These are phyloP conservation scores for Pythium rhizo-oryzae DNA, from an alignment of 352 stramenopile species.

Conservation along the genomic window DNA sequence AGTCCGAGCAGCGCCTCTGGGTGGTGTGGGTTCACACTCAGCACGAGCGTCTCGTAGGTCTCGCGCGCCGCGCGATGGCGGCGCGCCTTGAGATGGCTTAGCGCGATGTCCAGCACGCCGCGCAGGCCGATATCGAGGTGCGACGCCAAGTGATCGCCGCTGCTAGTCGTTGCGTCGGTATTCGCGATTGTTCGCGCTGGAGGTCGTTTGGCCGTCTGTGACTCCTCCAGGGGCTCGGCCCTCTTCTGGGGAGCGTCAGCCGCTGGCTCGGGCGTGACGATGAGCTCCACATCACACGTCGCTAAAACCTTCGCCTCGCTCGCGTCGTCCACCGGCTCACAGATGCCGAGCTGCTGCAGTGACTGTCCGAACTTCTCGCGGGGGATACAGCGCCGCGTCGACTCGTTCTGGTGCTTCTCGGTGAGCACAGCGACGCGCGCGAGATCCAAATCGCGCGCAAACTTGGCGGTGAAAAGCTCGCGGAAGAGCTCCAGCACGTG, in stretches of 20 bases:
- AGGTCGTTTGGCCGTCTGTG: no score
- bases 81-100: constrained; percentile 43
- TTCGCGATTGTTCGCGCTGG: not conserved
- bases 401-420: constrained; percentile 43
- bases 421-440: constrained; percentile 46
- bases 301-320: not conserved
- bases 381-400: constrained; percentile 23
- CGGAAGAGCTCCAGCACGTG: constrained; percentile 46
- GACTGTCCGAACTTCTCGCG: constrained; percentile 18
- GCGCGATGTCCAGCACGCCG: constrained; percentile 39
- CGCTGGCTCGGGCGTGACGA: constrained; percentile 6
- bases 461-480: constrained; percentile 46
- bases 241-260: no score
- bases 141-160: not conserved
- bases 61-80: constrained; percentile 54
- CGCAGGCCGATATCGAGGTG: constrained; percentile 29
- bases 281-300: constrained; percentile 28
- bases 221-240: no score
- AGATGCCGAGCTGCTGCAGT: constrained; percentile 26
- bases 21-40: constrained; percentile 41
- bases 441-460: constrained; percentile 32
- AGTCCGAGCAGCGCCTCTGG: constrained; percentile 52
- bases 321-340: not conserved
- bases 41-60: constrained; percentile 48
- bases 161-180: not conserved